Percentiles rank a stretch among this genome's conserved stretches.
Evolutionary conservation across 345 rosid species (phyloP).

Genomic region (Hypericum androsaemum): DNA sequence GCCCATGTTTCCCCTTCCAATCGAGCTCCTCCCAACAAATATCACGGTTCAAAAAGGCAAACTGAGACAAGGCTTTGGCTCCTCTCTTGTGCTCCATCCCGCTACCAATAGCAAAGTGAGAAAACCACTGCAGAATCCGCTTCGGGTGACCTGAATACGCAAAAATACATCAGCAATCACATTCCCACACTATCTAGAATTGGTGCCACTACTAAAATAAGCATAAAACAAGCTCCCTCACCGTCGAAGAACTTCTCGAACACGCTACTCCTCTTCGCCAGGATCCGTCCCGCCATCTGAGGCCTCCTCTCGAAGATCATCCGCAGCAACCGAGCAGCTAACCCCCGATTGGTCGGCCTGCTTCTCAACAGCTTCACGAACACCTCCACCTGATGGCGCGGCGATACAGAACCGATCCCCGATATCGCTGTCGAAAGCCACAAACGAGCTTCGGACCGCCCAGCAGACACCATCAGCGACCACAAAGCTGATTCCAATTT

Average conservation of each 20-base stretch:
- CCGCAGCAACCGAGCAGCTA: slow-evolving; percentile 55
- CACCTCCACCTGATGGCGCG: slow-evolving; percentile 37
- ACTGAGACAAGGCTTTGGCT: slow-evolving; percentile 80
- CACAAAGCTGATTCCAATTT: slow-evolving; percentile 45
- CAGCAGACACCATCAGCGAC: slow-evolving; percentile 43
- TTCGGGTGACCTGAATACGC: slow-evolving; percentile 39
- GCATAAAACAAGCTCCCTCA: slow-evolving; percentile 11
- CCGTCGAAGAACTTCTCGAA: slow-evolving; percentile 79
- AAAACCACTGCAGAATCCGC: slow-evolving; percentile 62
- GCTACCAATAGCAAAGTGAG: slow-evolving; percentile 45
- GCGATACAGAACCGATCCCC: slow-evolving; percentile 26
- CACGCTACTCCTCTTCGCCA: slow-evolving; percentile 50
- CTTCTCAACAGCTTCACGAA: slow-evolving; percentile 48
- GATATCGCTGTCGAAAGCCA: slow-evolving; percentile 69
- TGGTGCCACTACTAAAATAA: too few relatives aligned
- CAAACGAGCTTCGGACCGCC: slow-evolving; percentile 73
- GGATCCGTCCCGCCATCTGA: slow-evolving; percentile 34
- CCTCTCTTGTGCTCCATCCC: slow-evolving; percentile 68
- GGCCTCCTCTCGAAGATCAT: slow-evolving; percentile 53
- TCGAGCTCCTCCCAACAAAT: slow-evolving; percentile 95
- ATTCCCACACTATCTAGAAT: neutral
- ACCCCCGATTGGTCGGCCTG: slow-evolving; percentile 25
- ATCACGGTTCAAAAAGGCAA: slow-evolving; percentile 77
- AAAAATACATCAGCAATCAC: slow-evolving; percentile 6
- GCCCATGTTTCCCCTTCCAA: slow-evolving; percentile 95